Evolutionary conservation across 2,329 filamentous ascomycete species (phyloP), one percentile per base, ranked within the genome.

Genomic region (Aspergillus sp.): DNA sequence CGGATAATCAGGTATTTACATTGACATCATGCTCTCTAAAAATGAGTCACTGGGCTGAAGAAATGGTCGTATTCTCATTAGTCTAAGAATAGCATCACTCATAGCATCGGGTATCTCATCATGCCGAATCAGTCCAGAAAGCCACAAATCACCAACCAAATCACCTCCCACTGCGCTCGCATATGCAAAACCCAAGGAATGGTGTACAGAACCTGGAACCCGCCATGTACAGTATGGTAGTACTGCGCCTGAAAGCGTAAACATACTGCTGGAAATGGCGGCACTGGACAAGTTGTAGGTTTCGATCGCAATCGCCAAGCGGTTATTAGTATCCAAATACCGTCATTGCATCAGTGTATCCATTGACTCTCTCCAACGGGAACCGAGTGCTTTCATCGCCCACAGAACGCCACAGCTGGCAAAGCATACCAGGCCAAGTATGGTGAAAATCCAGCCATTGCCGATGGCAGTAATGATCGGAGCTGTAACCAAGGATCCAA

Each of bases 381-480:
- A 62, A 1, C 75, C 75, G 46, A 71, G 79, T 41, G 62, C 69
- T 46, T 67, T 67, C 61, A 88, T 69, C 0, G 72, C 55, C 58
- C 70, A 76, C 14, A 88, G 72, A 11, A 74, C 49, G 28, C 70
- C 71, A 4, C 76, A 73, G 40, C 69, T 72, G 0, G 74, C 49
- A 49, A 82, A 66, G 15, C 71, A 67, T 32, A 80, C 59, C 25
- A 71, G 47, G 45, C 72, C 65, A 6, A 73, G 42, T 12, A 72
- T 71, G 1, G 82, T 86, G 43, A 85, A 82, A 1, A 88, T 59
- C 80, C 81, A 86, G 1, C 83, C 84, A 41, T 80, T 74, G 2
- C 83, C 81, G 39, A 88, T 80, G 2, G 68, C 79, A 12, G 69
- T 52, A 33, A 89, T 80, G 34, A 85, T 67, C 1, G 84, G 83